A percentile compares a stretch with the other conserved stretches of the same genome.
phyloP scores from a whole-genome alignment of 129 eudicot species.

The Gnaphalium uliginosum region DNA sequence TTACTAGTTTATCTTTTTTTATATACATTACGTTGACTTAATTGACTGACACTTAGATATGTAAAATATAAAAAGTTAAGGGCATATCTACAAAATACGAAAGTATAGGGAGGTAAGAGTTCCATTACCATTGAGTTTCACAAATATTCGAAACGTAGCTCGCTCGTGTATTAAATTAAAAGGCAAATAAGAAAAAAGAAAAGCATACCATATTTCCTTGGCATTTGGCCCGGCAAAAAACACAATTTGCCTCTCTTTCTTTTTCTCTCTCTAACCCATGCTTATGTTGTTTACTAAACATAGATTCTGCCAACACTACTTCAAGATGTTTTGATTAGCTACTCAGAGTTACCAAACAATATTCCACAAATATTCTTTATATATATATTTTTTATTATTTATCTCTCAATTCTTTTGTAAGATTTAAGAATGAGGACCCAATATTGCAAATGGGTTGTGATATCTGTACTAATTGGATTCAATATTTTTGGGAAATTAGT shows the following conservation, averaged over 20 bases:
- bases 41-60: too few species aligned
- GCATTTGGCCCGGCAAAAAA: constrained; percentile 27
- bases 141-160: constrained; percentile 38
- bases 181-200: neutral
- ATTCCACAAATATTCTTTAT: neutral
- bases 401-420: neutral
- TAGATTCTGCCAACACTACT: constrained; percentile 16
- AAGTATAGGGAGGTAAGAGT: constrained; percentile 1
- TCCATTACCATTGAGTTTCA: constrained; percentile 1
- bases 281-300: constrained; percentile 22
- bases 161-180: constrained; percentile 16
- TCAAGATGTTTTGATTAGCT: neutral
- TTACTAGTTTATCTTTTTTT: too few species aligned
- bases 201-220: constrained; percentile 9
- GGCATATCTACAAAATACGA: neutral
- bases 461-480: constrained; percentile 24
- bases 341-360: constrained; percentile 2
- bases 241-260: constrained; percentile 20
- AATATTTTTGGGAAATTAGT: constrained; percentile 22
- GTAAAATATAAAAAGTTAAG: too few species aligned
- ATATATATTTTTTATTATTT: neutral
- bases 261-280: constrained; percentile 16
- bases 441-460: constrained; percentile 24
- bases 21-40: too few species aligned
- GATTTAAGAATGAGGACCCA: constrained; percentile 37